Base-by-base conservation (phyloP, 139 green algal genomes). In the Picochlorum sp. region DNA sequence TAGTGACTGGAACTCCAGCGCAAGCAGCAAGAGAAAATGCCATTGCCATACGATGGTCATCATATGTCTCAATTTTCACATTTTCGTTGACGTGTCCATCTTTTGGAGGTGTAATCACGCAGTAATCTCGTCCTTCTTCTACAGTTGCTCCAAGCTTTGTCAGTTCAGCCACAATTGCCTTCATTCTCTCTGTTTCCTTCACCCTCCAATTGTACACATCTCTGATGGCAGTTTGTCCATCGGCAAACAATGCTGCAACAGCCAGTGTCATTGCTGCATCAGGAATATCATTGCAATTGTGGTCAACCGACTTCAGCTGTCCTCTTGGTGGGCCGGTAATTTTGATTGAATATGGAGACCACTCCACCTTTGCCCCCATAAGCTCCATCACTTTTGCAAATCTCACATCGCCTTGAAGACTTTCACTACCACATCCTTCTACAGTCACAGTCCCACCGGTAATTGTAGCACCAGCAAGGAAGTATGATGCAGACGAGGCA, bases 151-250 rank as follows among this genome's bases (percentile, higher is more conserved):
- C 90, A 57, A 98, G 77, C 82, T 98, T 97, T 60, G 72, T 72
- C 23, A 92, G 75, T 77, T 99, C 94, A 0, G 85, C 88, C 21
- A 95, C 89, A 71, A 99, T 97, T 56, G 94, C 94, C 60, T 74
- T 84, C 94, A 99, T 99, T 52, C 94, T 86, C 82, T 99, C 94
- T 13, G 94, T 99, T 83, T 99, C 94, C 83, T 99, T 99, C 9
- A 99, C 91, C 8, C 94, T 77, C 94, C 94, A 98, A 78, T 88
- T 97, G 75, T 89, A 94, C 50, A 99, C 94, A 62, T 98, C 88
- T 15, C 91, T 81, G 68, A 98, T 98, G 60, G 89, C 75, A 47
- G 56, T 62, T 8, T 78, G 63, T 15, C 85, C 88, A 38, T 96
- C 71, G 0, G 94, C 94, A 77, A 96, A 96, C 14, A 98, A 81